Evolutionary conservation across 148 eudicot genomes (phyloP).

Genomic region (Camellia japonica): DNA sequence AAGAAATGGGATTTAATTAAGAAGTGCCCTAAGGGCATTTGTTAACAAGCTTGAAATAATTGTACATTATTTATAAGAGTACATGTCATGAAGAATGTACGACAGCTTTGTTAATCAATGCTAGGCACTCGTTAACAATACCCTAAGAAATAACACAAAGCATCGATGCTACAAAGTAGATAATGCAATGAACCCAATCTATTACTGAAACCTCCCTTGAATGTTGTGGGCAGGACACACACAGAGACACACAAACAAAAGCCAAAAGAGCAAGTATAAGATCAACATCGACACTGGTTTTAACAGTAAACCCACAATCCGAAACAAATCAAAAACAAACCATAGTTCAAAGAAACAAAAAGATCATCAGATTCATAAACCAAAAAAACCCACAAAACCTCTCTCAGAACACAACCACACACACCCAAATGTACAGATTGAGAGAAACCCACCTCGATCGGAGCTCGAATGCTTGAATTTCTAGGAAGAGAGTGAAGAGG

Average conservation of each 20-base stretch:
- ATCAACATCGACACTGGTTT: background rate
- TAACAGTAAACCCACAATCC: background rate
- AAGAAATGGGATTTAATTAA: too few species aligned
- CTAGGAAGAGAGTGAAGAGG: too few species aligned
- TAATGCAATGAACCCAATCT: background rate
- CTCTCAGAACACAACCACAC: background rate
- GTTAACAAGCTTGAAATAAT: too few species aligned
- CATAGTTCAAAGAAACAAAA: background rate
- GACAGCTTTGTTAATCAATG: too few species aligned
- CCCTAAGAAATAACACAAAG: background rate
- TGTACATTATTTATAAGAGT: too few species aligned
- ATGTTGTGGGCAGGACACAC: background rate
- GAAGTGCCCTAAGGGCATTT: too few species aligned
- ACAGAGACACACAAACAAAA: slow-evolving; percentile 7
- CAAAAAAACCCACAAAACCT: background rate
- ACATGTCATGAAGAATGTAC: too few species aligned
- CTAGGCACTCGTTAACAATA: too few species aligned
- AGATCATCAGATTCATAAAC: background rate
- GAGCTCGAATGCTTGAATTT: too few species aligned
- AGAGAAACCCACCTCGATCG: too few species aligned
- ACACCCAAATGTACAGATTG: background rate
- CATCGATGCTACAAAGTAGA: background rate
- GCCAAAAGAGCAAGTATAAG: background rate
- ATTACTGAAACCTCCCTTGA: background rate
- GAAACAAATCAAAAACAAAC: background rate